Evolutionary conservation across 179 eudicot genomes (phyloP), one percentile per base, ranked within the genome.

Genomic region (Actinidia arguta): DNA sequence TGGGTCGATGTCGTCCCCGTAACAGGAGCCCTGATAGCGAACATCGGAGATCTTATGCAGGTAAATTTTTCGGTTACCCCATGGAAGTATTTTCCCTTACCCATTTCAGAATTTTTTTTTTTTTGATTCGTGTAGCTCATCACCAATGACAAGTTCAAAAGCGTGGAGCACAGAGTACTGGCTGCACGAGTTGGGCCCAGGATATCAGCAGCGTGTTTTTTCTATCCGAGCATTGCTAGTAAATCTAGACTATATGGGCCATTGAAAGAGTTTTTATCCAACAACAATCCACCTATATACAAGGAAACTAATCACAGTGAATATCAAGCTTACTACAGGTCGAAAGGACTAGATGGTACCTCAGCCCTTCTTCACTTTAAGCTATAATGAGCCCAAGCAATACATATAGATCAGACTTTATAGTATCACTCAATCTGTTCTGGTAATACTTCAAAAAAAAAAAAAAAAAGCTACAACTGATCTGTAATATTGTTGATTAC

Each of bases 201-300:
- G 82, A 88, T 90, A 55, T 94, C 96, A 14, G 91, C 93, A 4
- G 98, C 94, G 0, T 86, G 91, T 84, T 92, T 94, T 90, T 86
- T 88, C 78, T 94, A 88, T 83, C 95, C 97, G 8, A 87, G 94
- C 82, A 70, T 85, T 70, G 79, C 81, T 51, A 86, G 83, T 78
- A 83, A 78, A 79, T 27, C 31, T 24, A 83, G 80, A 76, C 81
- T 80, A 46, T 91, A 89, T 58, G 89, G 86, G 17, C 97, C 97
- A 3, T 76, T 92, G 50, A 77, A 92, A 81, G 89, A 91, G 85
- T 83, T 94, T 46, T 42, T 94, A 59, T 92, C 90, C 0, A 84
- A 87, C 12, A 31, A 83, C 27, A 88, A 87, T 77, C 89, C 91
- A 69, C 92, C 97, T 11, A 18, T 87, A 16, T 94, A 94, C 75